A percentile compares a stretch with the other conserved stretches of the same genome.
phyloP scores from a whole-genome alignment of 176 grass and related monocot species.

The Aegilops speltoides region DNA sequence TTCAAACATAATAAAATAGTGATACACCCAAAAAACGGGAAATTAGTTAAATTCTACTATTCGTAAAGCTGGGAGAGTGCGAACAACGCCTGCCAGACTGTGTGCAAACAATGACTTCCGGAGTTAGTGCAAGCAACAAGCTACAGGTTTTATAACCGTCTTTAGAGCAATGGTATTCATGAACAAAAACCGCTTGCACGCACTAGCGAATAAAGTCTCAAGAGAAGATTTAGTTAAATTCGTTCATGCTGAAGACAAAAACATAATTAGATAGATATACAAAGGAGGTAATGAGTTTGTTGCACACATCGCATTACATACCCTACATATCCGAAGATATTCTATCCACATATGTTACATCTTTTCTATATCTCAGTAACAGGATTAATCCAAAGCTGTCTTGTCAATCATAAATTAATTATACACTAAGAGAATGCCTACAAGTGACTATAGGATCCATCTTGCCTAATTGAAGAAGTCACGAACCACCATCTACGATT shows the following conservation, averaged over 20 bases:
- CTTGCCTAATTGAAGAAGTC: not conserved
- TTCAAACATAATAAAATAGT: not conserved
- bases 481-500: not conserved
- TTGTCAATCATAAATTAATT: not conserved
- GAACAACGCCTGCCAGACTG: not conserved
- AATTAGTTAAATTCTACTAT: not conserved
- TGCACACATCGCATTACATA: not conserved
- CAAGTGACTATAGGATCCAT: not conserved
- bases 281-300: not conserved
- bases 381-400: not conserved
- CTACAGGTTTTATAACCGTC: not conserved
- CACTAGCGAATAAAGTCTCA: not conserved
- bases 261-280: not conserved
- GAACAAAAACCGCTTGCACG: not conserved
- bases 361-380: constrained; percentile 1
- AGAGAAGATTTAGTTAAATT: not conserved
- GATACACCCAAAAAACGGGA: not conserved
- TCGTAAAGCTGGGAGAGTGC: not conserved
- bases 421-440: not conserved
- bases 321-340: not conserved
- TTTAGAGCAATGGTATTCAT: not conserved
- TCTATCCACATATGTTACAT: not conserved
- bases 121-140: not conserved
- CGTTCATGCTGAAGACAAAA: not conserved
- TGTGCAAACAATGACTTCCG: not conserved